A percentile compares a stretch with the other conserved stretches of the same genome.
Conservation (phyloP, 257 asterid species). For the Verbena officinalis region DNA sequence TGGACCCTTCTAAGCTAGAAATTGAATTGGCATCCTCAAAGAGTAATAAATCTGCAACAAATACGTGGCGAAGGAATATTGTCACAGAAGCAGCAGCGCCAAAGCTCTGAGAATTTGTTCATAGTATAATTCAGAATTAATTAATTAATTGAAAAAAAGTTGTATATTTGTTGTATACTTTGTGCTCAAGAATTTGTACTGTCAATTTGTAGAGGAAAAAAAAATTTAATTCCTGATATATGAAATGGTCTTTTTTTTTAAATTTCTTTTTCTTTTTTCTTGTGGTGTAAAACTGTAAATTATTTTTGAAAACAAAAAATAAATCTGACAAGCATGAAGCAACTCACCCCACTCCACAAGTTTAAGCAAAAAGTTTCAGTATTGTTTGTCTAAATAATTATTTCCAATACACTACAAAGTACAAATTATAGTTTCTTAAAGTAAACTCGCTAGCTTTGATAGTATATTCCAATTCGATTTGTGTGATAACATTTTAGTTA, state of each 20-base stretch:
- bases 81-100: conserved; percentile 28
- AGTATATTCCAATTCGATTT: too few species aligned
- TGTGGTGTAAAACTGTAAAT: too few species aligned
- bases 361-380: too few species aligned
- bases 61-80: conserved; percentile 33
- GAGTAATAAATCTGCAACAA: conserved; percentile 31
- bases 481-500: too few species aligned
- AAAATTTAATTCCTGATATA: background rate
- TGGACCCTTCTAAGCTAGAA: conserved; percentile 77
- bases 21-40: conserved; percentile 45
- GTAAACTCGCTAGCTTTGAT: too few species aligned
- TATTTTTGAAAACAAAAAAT: too few species aligned
- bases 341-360: too few species aligned
- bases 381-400: too few species aligned
- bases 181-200: background rate
- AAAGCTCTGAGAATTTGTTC: conserved; percentile 12
- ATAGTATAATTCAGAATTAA: background rate
- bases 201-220: conserved; percentile 15
- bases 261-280: too few species aligned
- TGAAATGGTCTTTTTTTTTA: background rate
- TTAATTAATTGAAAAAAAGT: background rate
- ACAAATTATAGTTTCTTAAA: too few species aligned
- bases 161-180: conserved; percentile 27
- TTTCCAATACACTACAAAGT: too few species aligned
- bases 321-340: too few species aligned